Conservation (phyloP, 2,329 filamentous ascomycete species). For the Ophiostoma himal-ulmi region DNA sequence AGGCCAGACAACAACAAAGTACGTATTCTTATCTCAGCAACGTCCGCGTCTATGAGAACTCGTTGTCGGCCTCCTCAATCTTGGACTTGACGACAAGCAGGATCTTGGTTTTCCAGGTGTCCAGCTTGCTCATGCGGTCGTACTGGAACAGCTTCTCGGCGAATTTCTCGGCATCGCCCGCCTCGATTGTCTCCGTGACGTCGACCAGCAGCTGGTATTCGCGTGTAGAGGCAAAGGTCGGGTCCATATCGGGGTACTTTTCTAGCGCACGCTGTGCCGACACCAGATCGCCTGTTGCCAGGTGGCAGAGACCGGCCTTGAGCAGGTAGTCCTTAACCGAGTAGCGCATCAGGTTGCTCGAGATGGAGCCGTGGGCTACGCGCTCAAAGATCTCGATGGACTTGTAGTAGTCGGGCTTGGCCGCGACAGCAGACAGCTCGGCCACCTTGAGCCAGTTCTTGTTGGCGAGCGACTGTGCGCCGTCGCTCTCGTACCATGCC, state of each 20-base stretch:
- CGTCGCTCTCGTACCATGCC: conserved; percentile 82
- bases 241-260: conserved; percentile 73
- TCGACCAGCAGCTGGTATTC: conserved; percentile 79
- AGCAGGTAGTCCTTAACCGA: conserved; percentile 93
- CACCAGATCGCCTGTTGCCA: conserved; percentile 68
- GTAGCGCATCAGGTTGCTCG: conserved; percentile 90
- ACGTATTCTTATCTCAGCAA: not conserved
- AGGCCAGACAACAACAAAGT: not conserved
- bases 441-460: conserved; percentile 91
- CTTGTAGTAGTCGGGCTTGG: conserved; percentile 65
- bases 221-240: conserved; percentile 67
- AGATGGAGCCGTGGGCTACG: conserved; percentile 69
- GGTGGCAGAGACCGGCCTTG: conserved; percentile 87
- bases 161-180: conserved; percentile 74
- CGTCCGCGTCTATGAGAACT: conserved; percentile 32
- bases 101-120: conserved; percentile 94
- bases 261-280: conserved; percentile 74
- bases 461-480: conserved; percentile 82
- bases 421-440: conserved; percentile 74
- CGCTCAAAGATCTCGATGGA: conserved; percentile 78
- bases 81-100: conserved; percentile 75
- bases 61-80: conserved; percentile 55
- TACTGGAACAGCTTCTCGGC: conserved; percentile 82
- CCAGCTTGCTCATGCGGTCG: conserved; percentile 86
- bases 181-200: conserved; percentile 67